phyloP scores from a whole-genome alignment of 2,329 filamentous ascomycete species.

The Ramichloridium luteum region DNA sequence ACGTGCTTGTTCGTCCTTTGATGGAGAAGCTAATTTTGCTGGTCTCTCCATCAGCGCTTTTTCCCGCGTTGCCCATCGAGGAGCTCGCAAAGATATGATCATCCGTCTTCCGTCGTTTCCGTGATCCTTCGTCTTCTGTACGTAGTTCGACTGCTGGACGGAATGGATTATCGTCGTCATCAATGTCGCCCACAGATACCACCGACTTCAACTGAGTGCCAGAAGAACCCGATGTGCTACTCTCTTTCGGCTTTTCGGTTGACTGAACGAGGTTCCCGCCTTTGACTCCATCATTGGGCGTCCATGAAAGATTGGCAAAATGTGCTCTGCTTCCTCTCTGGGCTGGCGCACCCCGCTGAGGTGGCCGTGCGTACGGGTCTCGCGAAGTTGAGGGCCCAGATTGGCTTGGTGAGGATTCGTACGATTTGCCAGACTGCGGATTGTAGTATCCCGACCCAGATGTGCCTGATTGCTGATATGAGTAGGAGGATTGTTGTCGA shows the following conservation, averaged over 20 bases:
- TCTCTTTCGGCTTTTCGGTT: conserved; percentile 18
- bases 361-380: conserved; percentile 12
- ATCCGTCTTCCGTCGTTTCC: conserved; percentile 17
- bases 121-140: conserved; percentile 47
- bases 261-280: conserved; percentile 35
- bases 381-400: conserved; percentile 9
- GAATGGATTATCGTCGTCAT: conserved; percentile 49
- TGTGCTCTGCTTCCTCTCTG: conserved; percentile 37
- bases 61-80: no score
- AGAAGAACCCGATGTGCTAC: conserved; percentile 21
- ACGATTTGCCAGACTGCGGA: conserved; percentile 30
- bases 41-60: conserved; percentile 18
- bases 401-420: conserved; percentile 15
- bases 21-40: conserved; percentile 85
- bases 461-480: conserved; percentile 41
- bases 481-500: conserved; percentile 42
- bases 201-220: conserved; percentile 19
- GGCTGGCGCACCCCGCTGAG: conserved; percentile 34
- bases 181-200: conserved; percentile 25
- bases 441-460: conserved; percentile 21
- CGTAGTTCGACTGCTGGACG: conserved; percentile 53
- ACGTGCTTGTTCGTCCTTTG: conserved; percentile 54
- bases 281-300: conserved; percentile 42
- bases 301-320: conserved; percentile 63
- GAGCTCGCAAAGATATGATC: no score